Percentiles rank a stretch among this genome's conserved stretches.
phyloP scores from a whole-genome alignment of 805 yeast genomes.

The Kuraishia piskuri region DNA sequence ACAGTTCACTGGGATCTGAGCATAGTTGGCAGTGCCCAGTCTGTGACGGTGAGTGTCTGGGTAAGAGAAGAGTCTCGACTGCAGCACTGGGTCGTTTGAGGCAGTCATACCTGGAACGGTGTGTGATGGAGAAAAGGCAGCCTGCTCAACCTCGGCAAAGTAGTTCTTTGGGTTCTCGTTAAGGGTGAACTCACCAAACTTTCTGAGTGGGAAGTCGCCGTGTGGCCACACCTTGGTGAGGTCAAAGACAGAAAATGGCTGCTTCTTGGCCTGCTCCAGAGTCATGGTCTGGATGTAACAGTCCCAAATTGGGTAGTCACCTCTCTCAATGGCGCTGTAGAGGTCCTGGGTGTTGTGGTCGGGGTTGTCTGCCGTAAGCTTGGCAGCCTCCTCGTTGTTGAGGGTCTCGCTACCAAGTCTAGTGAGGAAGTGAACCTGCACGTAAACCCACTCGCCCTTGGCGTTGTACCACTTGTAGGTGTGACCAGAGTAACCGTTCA shows the following conservation, averaged over 20 bases:
- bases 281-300: conserved; percentile 83
- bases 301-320: conserved; percentile 80
- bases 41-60: conserved; percentile 84
- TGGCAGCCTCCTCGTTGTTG: conserved; percentile 59
- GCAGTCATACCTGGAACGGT: conserved; percentile 81
- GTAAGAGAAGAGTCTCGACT: conserved; percentile 73
- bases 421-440: conserved; percentile 64
- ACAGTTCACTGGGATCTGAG: conserved; percentile 85
- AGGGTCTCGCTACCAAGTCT: conserved; percentile 47
- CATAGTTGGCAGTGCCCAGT: conserved; percentile 59
- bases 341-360: conserved; percentile 77
- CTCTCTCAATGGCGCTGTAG: conserved; percentile 68
- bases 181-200: conserved; percentile 70
- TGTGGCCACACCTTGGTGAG: conserved; percentile 93
- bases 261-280: conserved; percentile 63
- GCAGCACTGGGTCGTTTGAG: conserved; percentile 78
- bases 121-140: conserved; percentile 79
- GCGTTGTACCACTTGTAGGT: conserved; percentile 73
- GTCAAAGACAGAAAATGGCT: conserved; percentile 79
- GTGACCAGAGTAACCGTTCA: conserved; percentile 84
- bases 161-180: conserved; percentile 82
- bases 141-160: conserved; percentile 83
- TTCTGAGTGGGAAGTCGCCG: conserved; percentile 74
- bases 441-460: conserved; percentile 70
- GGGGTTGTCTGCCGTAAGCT: conserved; percentile 68